Evolutionary conservation across 2,329 filamentous ascomycete genomes (phyloP).

Genomic region (Polytolypa hystricis): DNA sequence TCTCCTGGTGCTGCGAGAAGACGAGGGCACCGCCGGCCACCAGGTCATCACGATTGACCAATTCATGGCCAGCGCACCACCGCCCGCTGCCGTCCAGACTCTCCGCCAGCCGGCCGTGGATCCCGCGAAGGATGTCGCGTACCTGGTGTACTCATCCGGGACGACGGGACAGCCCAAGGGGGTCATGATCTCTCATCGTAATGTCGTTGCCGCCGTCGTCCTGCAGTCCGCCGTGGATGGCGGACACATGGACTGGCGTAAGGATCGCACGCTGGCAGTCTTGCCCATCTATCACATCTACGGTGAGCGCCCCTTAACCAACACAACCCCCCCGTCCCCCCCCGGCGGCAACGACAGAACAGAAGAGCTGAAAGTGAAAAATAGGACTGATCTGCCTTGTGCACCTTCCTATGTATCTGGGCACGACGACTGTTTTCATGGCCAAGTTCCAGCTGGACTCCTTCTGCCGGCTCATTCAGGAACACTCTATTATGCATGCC

Average conservation of each 20-base stretch:
- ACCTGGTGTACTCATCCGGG: conserved; percentile 78
- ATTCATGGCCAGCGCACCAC: conserved; percentile 59
- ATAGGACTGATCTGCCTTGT: conserved; percentile 60
- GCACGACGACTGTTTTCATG: conserved; percentile 59
- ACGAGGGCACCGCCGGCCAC: conserved; percentile 34
- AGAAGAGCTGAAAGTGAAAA: conserved; percentile 7
- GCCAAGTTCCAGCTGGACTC: conserved; percentile 69
- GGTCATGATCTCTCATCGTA: conserved; percentile 73
- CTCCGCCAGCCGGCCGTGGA: conserved; percentile 53
- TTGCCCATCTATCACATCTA: conserved; percentile 91
- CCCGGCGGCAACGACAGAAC: neutral
- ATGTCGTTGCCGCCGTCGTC: conserved; percentile 64
- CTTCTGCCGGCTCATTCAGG: conserved; percentile 66
- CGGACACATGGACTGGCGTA: conserved; percentile 42
- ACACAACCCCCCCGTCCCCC: too few species aligned
- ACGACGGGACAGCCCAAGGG: conserved; percentile 89
- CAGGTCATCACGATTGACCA: conserved; percentile 42
- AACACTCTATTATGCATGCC: conserved; percentile 61
- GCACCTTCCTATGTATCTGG: conserved; percentile 55
- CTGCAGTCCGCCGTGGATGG: conserved; percentile 47
- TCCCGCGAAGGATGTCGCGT: conserved; percentile 63
- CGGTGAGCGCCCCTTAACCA: too few species aligned
- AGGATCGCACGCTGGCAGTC: conserved; percentile 66
- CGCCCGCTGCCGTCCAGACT: conserved; percentile 47
- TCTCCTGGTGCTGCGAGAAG: conserved; percentile 65